These are phyloP conservation scores for Pholiota molesta DNA, from an alignment of 768 basidiomycete species.

Conservation along the genomic window DNA sequence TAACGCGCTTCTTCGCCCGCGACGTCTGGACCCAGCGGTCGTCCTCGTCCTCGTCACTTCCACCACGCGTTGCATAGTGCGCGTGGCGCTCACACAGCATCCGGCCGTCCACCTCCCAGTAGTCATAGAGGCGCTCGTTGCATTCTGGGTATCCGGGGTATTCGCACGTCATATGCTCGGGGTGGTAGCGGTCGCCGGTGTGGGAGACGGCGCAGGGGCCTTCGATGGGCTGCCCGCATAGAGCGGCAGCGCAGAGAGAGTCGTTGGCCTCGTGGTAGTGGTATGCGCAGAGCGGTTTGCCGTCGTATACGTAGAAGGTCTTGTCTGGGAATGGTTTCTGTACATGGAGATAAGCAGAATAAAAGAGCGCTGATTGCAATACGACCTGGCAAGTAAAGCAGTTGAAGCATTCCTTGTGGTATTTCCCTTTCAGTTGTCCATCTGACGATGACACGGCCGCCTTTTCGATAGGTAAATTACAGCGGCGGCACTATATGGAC, in stretches of 20 bases:
- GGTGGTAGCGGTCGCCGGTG: constrained; percentile 80
- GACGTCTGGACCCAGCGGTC: constrained; percentile 40
- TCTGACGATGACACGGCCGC: constrained; percentile 90
- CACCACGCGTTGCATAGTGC: constrained; percentile 21
- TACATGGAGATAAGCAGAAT: constrained; percentile 1
- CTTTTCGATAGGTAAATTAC: constrained; percentile 85
- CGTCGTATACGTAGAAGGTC: constrained; percentile 89
- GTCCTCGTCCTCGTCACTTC: constrained; percentile 27
- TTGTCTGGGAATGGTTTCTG: constrained; percentile 91
- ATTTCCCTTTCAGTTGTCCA: constrained; percentile 95
- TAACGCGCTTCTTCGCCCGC: constrained; percentile 75
- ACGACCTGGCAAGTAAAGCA: constrained; percentile 81
- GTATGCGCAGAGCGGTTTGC: constrained; percentile 88
- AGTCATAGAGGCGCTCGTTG: constrained; percentile 69
- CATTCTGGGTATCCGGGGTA: constrained; percentile 51
- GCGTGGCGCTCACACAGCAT: constrained; percentile 91
- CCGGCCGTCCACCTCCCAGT: constrained; percentile 86
- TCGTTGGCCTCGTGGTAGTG: constrained; percentile 94
- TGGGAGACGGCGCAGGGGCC: constrained; percentile 91
- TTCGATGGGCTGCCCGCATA: constrained; percentile 89
- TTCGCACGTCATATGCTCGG: constrained; percentile 88
- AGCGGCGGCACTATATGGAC: constrained; percentile 75
- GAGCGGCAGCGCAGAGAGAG: constrained; percentile 79
- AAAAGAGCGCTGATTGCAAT: constrained; percentile 3
- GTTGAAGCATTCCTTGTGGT: constrained; percentile 90